Percentiles rank a stretch among this genome's conserved stretches.
These are phyloP conservation scores for Cytidiella melzeri DNA, from an alignment of 768 basidiomycete species.

Conservation along the genomic window DNA sequence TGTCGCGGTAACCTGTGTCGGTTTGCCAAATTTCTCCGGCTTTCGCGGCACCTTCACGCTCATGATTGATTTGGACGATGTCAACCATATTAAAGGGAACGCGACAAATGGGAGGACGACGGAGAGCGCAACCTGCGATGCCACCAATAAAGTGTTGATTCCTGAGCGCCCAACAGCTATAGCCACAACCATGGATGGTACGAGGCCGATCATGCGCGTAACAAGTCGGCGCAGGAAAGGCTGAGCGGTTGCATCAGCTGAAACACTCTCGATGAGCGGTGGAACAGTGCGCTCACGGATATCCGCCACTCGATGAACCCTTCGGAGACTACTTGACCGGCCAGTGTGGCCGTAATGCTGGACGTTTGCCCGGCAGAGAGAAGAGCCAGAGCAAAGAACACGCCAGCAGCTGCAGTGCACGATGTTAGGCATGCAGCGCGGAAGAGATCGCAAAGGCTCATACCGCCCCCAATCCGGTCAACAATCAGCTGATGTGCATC, in stretches of 20 bases:
- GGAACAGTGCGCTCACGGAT: slow-evolving; percentile 41
- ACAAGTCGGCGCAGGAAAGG: slow-evolving; percentile 72
- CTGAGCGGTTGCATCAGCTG: slow-evolving; percentile 30
- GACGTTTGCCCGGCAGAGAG: slow-evolving; percentile 86
- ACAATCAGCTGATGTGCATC: slow-evolving; percentile 76
- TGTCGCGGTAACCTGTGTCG: background rate
- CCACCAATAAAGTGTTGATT: slow-evolving; percentile 75
- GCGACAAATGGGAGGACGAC: slow-evolving; percentile 82
- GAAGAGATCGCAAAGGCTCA: slow-evolving; percentile 15
- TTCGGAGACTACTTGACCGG: slow-evolving; percentile 86
- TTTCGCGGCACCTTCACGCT: slow-evolving; percentile 35
- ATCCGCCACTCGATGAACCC: slow-evolving; percentile 86
- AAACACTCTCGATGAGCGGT: background rate
- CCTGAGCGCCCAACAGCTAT: slow-evolving; percentile 63
- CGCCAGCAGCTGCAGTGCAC: slow-evolving; percentile 57
- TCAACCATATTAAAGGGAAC: slow-evolving; percentile 75
- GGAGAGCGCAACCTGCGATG: slow-evolving; percentile 78
- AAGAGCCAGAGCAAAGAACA: slow-evolving; percentile 84
- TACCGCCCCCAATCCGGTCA: slow-evolving; percentile 58
- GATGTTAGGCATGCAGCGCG: background rate
- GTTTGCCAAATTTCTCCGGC: background rate
- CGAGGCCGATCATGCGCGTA: slow-evolving; percentile 75
- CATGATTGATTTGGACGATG: slow-evolving; percentile 65
- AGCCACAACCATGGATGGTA: slow-evolving; percentile 80
- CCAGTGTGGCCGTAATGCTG: slow-evolving; percentile 81